Conservation (phyloP, 139 green algal genomes). For the Haematococcus sp. region DNA sequence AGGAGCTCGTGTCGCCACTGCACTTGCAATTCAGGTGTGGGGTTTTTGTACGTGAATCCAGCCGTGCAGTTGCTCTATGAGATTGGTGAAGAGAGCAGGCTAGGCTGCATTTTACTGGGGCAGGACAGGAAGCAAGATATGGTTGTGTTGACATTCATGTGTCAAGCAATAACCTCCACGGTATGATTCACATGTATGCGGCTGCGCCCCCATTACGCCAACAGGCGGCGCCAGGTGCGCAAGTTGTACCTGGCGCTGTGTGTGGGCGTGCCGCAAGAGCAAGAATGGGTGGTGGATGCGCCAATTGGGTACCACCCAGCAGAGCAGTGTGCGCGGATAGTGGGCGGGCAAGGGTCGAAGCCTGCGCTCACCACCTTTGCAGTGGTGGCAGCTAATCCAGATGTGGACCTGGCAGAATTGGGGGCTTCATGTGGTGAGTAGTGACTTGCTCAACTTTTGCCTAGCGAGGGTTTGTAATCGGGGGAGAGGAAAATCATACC, state of each 20-base stretch:
- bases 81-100: too few species aligned
- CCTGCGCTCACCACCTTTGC: constrained; percentile 57
- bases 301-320: constrained; percentile 57
- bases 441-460: too few species aligned
- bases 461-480: too few species aligned
- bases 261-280: constrained; percentile 41
- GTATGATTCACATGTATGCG: too few species aligned
- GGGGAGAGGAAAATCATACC: too few species aligned
- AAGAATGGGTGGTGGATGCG: constrained; percentile 40
- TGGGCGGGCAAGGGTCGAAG: constrained; percentile 23
- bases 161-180: too few species aligned
- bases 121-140: too few species aligned
- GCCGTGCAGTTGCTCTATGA: background rate
- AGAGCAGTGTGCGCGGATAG: constrained; percentile 24
- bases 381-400: constrained; percentile 36
- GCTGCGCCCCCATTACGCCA: background rate
- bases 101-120: too few species aligned
- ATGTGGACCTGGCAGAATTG: constrained; percentile 16
- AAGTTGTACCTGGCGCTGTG: constrained; percentile 78
- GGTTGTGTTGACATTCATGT: too few species aligned
- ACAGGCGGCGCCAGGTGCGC: constrained; percentile 44
- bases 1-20: constrained; percentile 47
- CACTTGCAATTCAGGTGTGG: constrained; percentile 72
- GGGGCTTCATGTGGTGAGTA: too few species aligned
- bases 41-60: background rate